These are phyloP conservation scores for Fibroporia radiculosa DNA, from an alignment of 768 basidiomycete genomes.

Conservation along the genomic window DNA sequence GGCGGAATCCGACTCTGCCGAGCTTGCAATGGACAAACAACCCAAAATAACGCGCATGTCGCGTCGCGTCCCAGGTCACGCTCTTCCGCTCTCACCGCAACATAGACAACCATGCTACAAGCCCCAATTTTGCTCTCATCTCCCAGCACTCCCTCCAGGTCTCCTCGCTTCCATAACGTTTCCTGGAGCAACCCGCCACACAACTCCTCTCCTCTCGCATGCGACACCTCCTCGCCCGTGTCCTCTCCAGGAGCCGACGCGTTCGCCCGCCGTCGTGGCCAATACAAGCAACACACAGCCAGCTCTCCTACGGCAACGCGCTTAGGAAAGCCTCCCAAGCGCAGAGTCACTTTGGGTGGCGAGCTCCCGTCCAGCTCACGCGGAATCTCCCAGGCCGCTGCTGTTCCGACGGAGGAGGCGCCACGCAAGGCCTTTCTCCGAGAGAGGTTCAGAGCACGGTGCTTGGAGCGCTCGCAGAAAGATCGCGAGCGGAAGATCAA, in stretches of 20 bases:
- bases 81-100: too few relatives aligned
- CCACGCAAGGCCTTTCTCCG: slow-evolving; percentile 49
- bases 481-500: slow-evolving; percentile 43
- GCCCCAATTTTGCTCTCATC: neutral
- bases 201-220: slow-evolving; percentile 45
- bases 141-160: neutral
- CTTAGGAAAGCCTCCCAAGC: neutral
- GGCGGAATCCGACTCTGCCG: neutral
- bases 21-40: neutral
- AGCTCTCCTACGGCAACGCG: slow-evolving; percentile 24
- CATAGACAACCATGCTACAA: neutral
- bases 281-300: slow-evolving; percentile 39
- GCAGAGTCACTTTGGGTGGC: neutral
- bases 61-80: neutral
- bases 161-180: neutral
- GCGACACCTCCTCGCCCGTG: slow-evolving; percentile 19
- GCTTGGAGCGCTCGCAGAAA: slow-evolving; percentile 52
- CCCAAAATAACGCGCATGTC: neutral
- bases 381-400: neutral
- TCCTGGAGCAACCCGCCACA: slow-evolving; percentile 3
- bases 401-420: slow-evolving; percentile 25
- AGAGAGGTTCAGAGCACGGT: slow-evolving; percentile 53
- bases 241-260: slow-evolving; percentile 40
- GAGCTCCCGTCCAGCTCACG: neutral
- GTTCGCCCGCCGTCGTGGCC: slow-evolving; percentile 44